Evolutionary conservation across 169 alveolate genomes (phyloP).

Genomic region (Pseudocohnilembus persalinus): DNA sequence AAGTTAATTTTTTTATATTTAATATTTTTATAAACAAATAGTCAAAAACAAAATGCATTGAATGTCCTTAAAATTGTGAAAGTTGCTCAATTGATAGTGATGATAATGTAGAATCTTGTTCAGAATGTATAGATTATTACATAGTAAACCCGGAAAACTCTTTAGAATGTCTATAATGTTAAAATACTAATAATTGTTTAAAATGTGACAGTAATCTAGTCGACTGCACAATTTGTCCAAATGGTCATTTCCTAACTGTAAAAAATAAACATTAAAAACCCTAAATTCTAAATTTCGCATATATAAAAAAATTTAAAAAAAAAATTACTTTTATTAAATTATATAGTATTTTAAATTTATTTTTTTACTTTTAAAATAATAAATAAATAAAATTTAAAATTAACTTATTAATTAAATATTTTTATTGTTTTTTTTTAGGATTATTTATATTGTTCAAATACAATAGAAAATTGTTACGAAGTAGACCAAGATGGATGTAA

Average conservation of each 20-base stretch:
- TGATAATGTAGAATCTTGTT: not conserved
- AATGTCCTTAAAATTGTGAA: not conserved
- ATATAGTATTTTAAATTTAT: no score
- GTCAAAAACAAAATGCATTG: not conserved
- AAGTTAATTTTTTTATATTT: not conserved
- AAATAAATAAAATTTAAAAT: no score
- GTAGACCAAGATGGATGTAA: not conserved
- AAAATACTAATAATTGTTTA: not conserved
- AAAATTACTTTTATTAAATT: no score
- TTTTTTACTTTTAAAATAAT: no score
- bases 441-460: not conserved
- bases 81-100: not conserved
- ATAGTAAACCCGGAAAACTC: not conserved
- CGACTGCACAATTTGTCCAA: not conserved
- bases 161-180: not conserved
- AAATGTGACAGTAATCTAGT: not conserved
- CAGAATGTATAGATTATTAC: not conserved
- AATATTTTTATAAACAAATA: no score
- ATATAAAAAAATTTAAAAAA: no score
- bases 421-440: no score
- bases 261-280: no score
- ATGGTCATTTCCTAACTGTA: not conserved
- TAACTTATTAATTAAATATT: no score
- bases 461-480: not conserved
- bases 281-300: no score